Conservation (phyloP, 352 stramenopile species). For the Globisporangium orthogonon region DNA sequence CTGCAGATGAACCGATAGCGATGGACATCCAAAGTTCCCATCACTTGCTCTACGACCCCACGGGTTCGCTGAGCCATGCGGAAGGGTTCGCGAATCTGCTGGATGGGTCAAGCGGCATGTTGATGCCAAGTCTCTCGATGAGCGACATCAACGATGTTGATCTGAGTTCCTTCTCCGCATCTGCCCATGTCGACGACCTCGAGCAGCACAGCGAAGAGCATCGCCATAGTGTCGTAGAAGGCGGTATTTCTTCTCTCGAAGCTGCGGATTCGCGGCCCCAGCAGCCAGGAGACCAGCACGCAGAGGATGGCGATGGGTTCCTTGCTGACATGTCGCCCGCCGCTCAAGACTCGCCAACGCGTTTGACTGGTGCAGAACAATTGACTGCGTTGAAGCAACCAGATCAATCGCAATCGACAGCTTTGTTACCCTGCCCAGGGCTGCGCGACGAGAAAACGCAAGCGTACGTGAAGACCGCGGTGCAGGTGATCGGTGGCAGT, state of each 20-base stretch:
- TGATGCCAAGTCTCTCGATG: conserved; percentile 52
- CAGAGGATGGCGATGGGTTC: background rate
- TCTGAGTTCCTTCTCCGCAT: conserved; percentile 27
- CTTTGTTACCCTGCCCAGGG: conserved; percentile 39
- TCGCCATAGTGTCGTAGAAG: background rate
- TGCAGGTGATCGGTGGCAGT: conserved; percentile 70
- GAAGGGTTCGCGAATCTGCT: conserved; percentile 17
- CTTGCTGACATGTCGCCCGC: background rate
- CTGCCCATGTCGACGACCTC: conserved; percentile 3
- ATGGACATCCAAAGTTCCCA: conserved; percentile 6
- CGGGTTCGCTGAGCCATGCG: conserved; percentile 3
- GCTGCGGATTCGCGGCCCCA: background rate
- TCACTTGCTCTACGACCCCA: conserved; percentile 16
- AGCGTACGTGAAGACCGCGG: conserved; percentile 50
- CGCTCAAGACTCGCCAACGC: background rate
- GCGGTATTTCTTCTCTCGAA: background rate
- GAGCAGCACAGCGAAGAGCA: background rate
- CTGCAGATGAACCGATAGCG: background rate
- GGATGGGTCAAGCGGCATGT: conserved; percentile 22
- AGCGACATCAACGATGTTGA: conserved; percentile 58
- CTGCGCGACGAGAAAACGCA: conserved; percentile 60
- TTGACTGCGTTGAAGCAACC: background rate
- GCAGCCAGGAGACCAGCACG: background rate
- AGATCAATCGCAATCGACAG: background rate
- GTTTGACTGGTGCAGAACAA: background rate